A percentile compares a stretch with the other conserved stretches of the same genome.
Evolutionary conservation across 2,329 filamentous ascomycete genomes (phyloP).

Genomic region (Fusarium pininemorale): DNA sequence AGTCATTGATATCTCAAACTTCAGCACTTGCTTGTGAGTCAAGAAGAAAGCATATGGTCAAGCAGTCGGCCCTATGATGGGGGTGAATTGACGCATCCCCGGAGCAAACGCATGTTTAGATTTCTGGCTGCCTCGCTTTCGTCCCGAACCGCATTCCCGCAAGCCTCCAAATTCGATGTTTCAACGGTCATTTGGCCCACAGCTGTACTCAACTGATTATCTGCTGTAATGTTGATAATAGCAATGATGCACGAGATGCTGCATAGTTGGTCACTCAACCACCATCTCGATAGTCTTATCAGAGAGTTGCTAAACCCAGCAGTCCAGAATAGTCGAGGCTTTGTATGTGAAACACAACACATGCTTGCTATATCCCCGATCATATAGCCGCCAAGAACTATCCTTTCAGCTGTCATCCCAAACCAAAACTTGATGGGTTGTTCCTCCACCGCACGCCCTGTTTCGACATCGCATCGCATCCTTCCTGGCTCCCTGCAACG

Average conservation of each 20-base stretch:
- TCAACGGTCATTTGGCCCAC: background rate
- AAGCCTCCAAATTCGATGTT: background rate
- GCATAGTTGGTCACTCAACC: background rate
- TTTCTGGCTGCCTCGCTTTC: background rate
- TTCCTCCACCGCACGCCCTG: background rate
- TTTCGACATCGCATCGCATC: background rate
- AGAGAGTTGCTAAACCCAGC: background rate
- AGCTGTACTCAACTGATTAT: background rate
- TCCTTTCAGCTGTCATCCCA: background rate
- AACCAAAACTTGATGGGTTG: background rate
- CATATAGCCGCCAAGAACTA: background rate
- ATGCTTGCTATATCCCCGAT: background rate
- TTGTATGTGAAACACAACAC: background rate
- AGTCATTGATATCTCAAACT: slow-evolving; percentile 1
- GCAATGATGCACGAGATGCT: background rate
- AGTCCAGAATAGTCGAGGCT: background rate
- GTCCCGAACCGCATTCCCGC: background rate
- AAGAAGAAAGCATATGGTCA: background rate
- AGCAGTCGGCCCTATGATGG: background rate
- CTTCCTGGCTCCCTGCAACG: background rate
- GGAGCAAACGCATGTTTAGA: background rate
- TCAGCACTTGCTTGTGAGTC: background rate
- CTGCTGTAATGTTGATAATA: background rate
- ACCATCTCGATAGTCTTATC: background rate
- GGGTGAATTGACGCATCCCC: background rate